Percentiles rank a stretch among this genome's conserved stretches.
phyloP scores from a whole-genome alignment of 2,329 filamentous ascomycete genomes.

The Ceratocystis albifundus region DNA sequence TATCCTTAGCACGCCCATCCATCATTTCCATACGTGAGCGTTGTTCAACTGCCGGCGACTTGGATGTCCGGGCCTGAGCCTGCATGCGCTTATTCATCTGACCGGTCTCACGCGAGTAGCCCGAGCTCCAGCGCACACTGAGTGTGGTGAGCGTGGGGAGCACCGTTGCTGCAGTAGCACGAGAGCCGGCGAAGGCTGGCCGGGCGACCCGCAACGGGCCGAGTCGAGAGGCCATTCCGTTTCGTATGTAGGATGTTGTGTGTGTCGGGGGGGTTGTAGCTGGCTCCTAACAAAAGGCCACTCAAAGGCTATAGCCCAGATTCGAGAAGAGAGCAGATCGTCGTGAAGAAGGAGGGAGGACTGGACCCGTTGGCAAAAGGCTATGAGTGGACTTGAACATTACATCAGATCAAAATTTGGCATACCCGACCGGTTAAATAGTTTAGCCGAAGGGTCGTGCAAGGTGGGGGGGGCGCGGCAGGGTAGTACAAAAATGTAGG shows the following conservation, averaged over 20 bases:
- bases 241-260: not conserved
- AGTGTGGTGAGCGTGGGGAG: not conserved
- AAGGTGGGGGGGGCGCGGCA: conserved; percentile 16
- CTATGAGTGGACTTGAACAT: conserved; percentile 14
- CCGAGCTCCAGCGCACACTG: not conserved
- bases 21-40: conserved; percentile 1
- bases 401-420: conserved; percentile 20
- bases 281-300: not conserved
- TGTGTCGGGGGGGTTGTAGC: not conserved
- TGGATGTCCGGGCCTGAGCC: conserved; percentile 14
- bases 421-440: conserved; percentile 2
- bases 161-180: not conserved
- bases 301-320: not conserved
- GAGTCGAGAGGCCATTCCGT: conserved; percentile 15
- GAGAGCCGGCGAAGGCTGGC: conserved; percentile 6
- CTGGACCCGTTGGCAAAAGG: not conserved
- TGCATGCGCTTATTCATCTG: conserved; percentile 14
- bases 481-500: not conserved
- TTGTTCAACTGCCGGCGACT: conserved; percentile 16
- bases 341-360: not conserved
- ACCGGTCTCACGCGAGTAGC: not conserved
- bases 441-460: conserved; percentile 16
- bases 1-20: conserved; percentile 20
- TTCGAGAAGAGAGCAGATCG: not conserved
- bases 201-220: conserved; percentile 4